Evolutionary conservation across 495 filamentous ascomycete genomes (phyloP).

Genomic region (Penicillium flavigenum): DNA sequence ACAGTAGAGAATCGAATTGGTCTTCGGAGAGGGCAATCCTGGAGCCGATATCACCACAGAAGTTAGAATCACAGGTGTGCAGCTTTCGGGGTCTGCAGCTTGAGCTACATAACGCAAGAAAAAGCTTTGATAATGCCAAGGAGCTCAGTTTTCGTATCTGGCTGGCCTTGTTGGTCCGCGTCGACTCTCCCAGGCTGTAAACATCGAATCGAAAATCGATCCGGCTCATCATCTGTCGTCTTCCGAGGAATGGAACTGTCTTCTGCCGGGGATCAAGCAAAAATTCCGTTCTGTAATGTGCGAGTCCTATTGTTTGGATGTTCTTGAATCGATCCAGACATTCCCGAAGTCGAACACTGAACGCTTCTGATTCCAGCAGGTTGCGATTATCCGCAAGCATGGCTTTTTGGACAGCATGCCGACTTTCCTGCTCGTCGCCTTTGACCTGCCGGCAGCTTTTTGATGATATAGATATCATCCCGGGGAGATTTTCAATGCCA

Average conservation of each 20-base stretch:
- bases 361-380: conserved; percentile 17
- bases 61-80: conserved; percentile 10
- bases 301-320: conserved; percentile 12
- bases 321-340: conserved; percentile 14
- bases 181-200: conserved; percentile 7
- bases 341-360: conserved; percentile 12
- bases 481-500: conserved; percentile 7
- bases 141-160: conserved; percentile 14
- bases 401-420: conserved; percentile 13
- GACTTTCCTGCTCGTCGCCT: conserved; percentile 16
- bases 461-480: conserved; percentile 19
- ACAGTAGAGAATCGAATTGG: conserved; percentile 13
- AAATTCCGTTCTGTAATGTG: conserved; percentile 17
- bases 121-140: conserved; percentile 14
- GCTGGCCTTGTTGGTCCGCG: not conserved
- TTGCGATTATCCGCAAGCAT: conserved; percentile 14
- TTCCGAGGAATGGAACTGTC: conserved; percentile 15
- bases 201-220: conserved; percentile 17
- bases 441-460: conserved; percentile 19
- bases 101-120: conserved; percentile 12
- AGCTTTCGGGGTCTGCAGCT: conserved; percentile 15
- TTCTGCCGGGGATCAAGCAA: conserved; percentile 15
- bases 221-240: conserved; percentile 10
- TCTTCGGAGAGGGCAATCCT: conserved; percentile 15
- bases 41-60: conserved; percentile 13